A percentile compares a stretch with the other conserved stretches of the same genome.
These are phyloP conservation scores for Stentor coeruleus DNA, from an alignment of 73 alveolate genomes.

Conservation along the genomic window DNA sequence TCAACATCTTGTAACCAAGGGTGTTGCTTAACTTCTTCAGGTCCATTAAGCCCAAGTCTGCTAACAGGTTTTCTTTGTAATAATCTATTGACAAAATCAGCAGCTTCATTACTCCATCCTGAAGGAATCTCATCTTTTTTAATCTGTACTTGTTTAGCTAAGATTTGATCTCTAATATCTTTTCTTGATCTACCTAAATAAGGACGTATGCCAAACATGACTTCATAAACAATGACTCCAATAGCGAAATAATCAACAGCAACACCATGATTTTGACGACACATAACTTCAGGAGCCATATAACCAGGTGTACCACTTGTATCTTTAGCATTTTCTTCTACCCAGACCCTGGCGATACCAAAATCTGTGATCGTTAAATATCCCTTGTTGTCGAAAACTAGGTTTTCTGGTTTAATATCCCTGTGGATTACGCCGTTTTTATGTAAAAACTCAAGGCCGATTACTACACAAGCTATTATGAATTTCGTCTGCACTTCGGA, in stretches of 20 bases:
- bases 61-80: slow-evolving; percentile 57
- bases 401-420: slow-evolving; percentile 55
- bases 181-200: too few species aligned
- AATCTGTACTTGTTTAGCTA: too few species aligned
- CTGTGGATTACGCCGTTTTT: slow-evolving; percentile 51
- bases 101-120: too few species aligned
- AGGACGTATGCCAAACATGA: too few species aligned
- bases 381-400: slow-evolving; percentile 47
- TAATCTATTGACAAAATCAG: slow-evolving; percentile 7
- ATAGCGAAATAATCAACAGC: slow-evolving; percentile 32
- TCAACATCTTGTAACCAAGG: slow-evolving; percentile 68
- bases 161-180: too few species aligned
- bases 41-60: slow-evolving; percentile 70
- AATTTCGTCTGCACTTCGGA: slow-evolving; percentile 43
- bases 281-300: slow-evolving; percentile 72
- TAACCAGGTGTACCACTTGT: too few species aligned
- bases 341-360: slow-evolving; percentile 39
- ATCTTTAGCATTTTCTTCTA: background rate
- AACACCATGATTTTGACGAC: slow-evolving; percentile 36
- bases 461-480: slow-evolving; percentile 41
- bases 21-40: slow-evolving; percentile 61
- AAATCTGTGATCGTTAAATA: slow-evolving; percentile 46
- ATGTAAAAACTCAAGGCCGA: slow-evolving; percentile 49
- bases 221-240: slow-evolving; percentile 24
- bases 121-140: too few species aligned